Base-by-base conservation (phyloP, 441 rosid species). In the Raphanus hybrid region DNA sequence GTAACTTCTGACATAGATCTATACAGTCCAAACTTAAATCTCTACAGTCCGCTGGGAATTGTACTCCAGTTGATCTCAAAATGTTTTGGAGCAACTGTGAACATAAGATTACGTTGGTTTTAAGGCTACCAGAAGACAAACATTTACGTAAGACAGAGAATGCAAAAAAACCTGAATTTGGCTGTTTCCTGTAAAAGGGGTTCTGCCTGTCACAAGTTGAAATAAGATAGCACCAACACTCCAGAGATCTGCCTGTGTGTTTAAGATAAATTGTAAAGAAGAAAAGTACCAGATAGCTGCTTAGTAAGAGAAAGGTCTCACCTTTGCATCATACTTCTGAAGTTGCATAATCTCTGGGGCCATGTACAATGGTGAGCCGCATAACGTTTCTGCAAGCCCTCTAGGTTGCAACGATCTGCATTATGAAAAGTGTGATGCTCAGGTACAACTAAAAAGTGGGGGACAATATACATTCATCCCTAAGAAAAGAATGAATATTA, bases 161-260 rank as follows among this genome's bases (percentile, higher is more conserved):
- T 76, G 23, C 57, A 2, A 63, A 2, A 63, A 69, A 67, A 95
- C 99, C 94, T 95, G 96, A 55, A 87, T 84, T 83, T 95, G 98
- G 80, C 89, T 87, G 85, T 77, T 91, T 80, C 99, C 98, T 18
- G 94, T 95, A 75, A 88, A 95, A 65, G 99, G 98, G 60, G 99
- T 90, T 88, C 83, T 93, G 66, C 97, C 98, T 7, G 92, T 91
- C 76, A 91, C 93, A 80, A 95, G 97, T 84, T 95, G 99, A 85
- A 85, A 95, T 70, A 95, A 86, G 81, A 95, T 95, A 75, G 97
- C 88, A 81, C 99, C 98, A 66, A 95, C 96, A 78, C 99, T 95
- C 99, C 98, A 95, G 80, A 95, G 98, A 89, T 93, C 99, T 89
- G 99, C 98, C 98, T 95, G 99, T 48, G 76, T 80, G n/a, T 80